Evolutionary conservation across 2,329 filamentous ascomycete species (phyloP).

Genomic region (Xylaria sp.): DNA sequence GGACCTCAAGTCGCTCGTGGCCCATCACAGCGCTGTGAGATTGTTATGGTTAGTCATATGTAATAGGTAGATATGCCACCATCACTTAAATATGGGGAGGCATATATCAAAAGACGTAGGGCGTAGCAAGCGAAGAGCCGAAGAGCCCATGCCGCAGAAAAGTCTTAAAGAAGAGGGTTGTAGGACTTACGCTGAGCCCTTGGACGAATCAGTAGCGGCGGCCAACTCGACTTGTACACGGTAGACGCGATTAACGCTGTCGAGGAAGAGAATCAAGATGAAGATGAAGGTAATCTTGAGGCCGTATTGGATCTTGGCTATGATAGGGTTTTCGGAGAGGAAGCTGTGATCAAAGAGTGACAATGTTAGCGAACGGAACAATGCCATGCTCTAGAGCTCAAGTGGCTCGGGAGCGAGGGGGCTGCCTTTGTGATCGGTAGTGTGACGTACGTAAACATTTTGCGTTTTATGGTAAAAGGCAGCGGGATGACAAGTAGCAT

Average conservation of each 20-base stretch:
- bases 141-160: background rate
- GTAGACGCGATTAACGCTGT: conserved; percentile 96
- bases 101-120: background rate
- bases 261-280: conserved; percentile 96
- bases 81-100: conserved; percentile 33
- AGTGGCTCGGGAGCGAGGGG: background rate
- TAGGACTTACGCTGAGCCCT: conserved; percentile 59
- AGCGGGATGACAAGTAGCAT: conserved; percentile 85
- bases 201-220: conserved; percentile 72
- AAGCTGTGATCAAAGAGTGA: conserved; percentile 67
- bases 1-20: conserved; percentile 96
- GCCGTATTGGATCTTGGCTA: conserved; percentile 96
- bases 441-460: conserved; percentile 76
- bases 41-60: conserved; percentile 6
- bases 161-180: background rate
- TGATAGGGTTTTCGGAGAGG: conserved; percentile 85
- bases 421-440: background rate
- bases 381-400: conserved; percentile 4
- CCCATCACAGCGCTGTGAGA: conserved; percentile 74
- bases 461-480: conserved; percentile 86
- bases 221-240: conserved; percentile 92
- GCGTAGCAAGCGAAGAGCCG: background rate
- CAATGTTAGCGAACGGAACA: conserved; percentile 24
- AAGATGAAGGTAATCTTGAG: conserved; percentile 99
- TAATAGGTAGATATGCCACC: conserved; percentile 40